These are phyloP conservation scores for Trichoderma aggressivum DNA, from an alignment of 2,329 filamentous ascomycete species.

Conservation along the genomic window DNA sequence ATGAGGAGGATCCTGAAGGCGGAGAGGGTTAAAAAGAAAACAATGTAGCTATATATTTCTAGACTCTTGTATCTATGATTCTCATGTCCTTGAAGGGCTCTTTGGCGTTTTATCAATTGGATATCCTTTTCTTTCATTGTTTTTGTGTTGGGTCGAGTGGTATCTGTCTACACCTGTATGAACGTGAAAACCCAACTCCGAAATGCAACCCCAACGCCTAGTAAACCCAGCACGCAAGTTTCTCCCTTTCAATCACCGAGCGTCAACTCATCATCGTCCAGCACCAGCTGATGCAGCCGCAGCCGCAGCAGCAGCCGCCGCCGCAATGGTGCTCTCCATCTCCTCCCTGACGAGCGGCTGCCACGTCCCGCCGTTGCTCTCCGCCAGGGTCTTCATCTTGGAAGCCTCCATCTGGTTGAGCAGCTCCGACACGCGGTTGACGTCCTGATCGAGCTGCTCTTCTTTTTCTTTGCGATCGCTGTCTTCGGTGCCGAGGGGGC, in stretches of 20 bases:
- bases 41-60: background rate
- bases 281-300: background rate
- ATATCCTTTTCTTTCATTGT: background rate
- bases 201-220: slow-evolving; percentile 2
- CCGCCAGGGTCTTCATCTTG: slow-evolving; percentile 35
- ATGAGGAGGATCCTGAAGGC: slow-evolving; percentile 49
- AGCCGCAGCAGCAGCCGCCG: background rate
- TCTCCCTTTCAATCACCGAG: too few relatives aligned
- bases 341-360: slow-evolving; percentile 27
- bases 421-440: slow-evolving; percentile 34
- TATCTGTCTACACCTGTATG: slow-evolving; percentile 5
- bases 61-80: background rate
- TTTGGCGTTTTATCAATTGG: slow-evolving; percentile 1
- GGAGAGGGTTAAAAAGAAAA: slow-evolving; percentile 43
- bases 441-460: slow-evolving; percentile 36
- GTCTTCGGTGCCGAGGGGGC: slow-evolving; percentile 40
- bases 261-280: background rate
- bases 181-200: background rate
- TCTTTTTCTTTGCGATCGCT: slow-evolving; percentile 35
- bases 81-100: background rate
- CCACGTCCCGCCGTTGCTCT: slow-evolving; percentile 38
- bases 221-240: background rate
- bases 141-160: background rate
- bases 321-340: slow-evolving; percentile 10
- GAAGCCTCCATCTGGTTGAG: slow-evolving; percentile 35